Percentiles rank a stretch among this genome's conserved stretches.
Conservation (phyloP, 805 yeast genomes). For the Priceomyces fermenticarens region DNA sequence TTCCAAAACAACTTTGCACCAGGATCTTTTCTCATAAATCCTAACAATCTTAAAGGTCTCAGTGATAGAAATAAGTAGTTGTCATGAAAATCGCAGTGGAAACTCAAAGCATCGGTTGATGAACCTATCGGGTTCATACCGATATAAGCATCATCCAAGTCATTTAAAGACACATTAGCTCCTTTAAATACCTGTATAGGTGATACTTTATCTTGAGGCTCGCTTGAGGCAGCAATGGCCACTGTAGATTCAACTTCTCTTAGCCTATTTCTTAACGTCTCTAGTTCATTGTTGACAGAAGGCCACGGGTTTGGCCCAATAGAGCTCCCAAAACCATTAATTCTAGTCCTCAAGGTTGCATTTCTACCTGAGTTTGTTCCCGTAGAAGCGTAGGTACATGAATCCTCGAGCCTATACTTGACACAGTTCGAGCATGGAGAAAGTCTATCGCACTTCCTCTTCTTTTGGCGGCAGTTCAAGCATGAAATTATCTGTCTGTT, state of each 20-base stretch:
- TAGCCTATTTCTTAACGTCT: constrained; percentile 2
- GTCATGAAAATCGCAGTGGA: constrained; percentile 6
- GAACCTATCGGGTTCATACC: constrained; percentile 5
- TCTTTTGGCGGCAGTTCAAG: constrained; percentile 12
- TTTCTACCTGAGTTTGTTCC: neutral
- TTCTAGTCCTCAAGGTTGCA: neutral
- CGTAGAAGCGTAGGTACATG: constrained; percentile 5
- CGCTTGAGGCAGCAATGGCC: constrained; percentile 3
- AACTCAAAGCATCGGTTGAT: constrained; percentile 4
- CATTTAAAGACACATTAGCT: neutral
- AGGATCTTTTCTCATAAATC: constrained; percentile 6
- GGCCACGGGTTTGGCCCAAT: constrained; percentile 1
- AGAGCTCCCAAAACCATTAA: neutral
- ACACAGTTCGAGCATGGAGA: constrained; percentile 12
- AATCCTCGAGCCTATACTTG: constrained; percentile 5
- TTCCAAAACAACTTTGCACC: constrained; percentile 4
- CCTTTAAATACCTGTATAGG: neutral
- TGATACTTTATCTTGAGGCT: neutral
- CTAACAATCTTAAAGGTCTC: constrained; percentile 5
- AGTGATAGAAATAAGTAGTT: constrained; percentile 1
- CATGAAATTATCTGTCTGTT: constrained; percentile 16
- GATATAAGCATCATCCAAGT: neutral
- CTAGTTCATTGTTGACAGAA: constrained; percentile 4
- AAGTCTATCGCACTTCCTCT: constrained; percentile 16
- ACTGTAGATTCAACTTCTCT: constrained; percentile 8